Conservation (phyloP, 345 rosid species). For the Sisymbrium irio region DNA sequence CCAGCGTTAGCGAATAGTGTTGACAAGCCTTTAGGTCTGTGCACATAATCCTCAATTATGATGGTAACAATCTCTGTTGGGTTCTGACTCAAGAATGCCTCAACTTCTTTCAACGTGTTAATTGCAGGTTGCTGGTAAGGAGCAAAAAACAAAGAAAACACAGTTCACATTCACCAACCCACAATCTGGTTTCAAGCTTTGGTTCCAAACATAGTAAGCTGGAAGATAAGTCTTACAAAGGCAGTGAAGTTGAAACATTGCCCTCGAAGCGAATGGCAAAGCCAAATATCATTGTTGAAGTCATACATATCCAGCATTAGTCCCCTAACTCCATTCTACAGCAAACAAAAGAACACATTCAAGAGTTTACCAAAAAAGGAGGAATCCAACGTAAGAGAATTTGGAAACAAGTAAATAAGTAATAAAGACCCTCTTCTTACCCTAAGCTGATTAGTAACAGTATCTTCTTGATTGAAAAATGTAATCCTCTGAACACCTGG, state of each 20-base stretch:
- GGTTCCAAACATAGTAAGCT: slow-evolving; percentile 3
- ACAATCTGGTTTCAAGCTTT: not conserved
- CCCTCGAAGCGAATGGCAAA: slow-evolving; percentile 90
- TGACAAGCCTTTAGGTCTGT: slow-evolving; percentile 73
- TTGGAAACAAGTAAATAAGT: not conserved
- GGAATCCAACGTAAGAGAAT: not conserved
- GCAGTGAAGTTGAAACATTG: slow-evolving; percentile 98
- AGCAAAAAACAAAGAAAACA: not conserved
- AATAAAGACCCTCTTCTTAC: slow-evolving; percentile 38
- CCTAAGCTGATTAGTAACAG: slow-evolving; percentile 77
- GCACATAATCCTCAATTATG: slow-evolving; percentile 91
- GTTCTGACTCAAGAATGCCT: slow-evolving; percentile 71
- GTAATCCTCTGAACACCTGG: slow-evolving; percentile 85
- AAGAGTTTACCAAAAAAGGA: not conserved
- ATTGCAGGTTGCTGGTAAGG: slow-evolving; percentile 82
- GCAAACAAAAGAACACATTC: not conserved
- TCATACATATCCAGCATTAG: slow-evolving; percentile 98
- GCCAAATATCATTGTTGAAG: slow-evolving; percentile 84
- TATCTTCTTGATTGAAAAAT: slow-evolving; percentile 89
- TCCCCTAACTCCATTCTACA: slow-evolving; percentile 94
- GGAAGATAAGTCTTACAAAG: slow-evolving; percentile 53
- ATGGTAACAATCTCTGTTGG: slow-evolving; percentile 89
- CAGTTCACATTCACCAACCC: slow-evolving; percentile 1
- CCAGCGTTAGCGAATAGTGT: slow-evolving; percentile 76
- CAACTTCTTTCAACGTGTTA: slow-evolving; percentile 82